Conservation (phyloP, 768 basidiomycete species). For the Brasilioporus rufonigricans region DNA sequence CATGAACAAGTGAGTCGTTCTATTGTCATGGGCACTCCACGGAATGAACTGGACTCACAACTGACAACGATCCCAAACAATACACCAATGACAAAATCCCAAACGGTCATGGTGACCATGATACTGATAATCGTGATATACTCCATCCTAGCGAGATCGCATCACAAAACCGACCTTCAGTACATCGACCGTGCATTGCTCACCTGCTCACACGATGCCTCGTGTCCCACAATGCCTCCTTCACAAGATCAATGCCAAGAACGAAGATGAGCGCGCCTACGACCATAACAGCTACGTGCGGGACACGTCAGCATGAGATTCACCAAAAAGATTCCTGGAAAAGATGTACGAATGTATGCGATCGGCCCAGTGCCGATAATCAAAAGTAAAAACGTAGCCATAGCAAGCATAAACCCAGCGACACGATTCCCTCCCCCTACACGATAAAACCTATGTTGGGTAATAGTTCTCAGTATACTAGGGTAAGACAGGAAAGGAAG, state of each 20-base stretch:
- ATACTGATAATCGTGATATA: conserved; percentile 84
- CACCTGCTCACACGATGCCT: conserved; percentile 79
- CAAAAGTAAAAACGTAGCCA: conserved; percentile 68
- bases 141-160: conserved; percentile 48
- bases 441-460: conserved; percentile 69
- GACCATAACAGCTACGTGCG: conserved; percentile 73
- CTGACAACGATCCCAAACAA: conserved; percentile 89
- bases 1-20: not conserved
- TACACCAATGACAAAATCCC: conserved; percentile 94
- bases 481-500: conserved; percentile 2
- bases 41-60: conserved; percentile 47
- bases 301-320: not conserved
- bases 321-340: not conserved
- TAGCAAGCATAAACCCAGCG: conserved; percentile 82
- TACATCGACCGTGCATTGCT: conserved; percentile 20
- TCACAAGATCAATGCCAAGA: conserved; percentile 89
- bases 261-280: conserved; percentile 93
- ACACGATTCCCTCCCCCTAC: conserved; percentile 86
- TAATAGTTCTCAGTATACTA: not conserved
- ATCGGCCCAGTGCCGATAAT: conserved; percentile 87
- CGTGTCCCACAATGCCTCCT: conserved; percentile 97
- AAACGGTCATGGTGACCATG: conserved; percentile 89
- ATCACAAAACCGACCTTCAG: conserved; percentile 6
- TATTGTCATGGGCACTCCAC: not conserved
- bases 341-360: conserved; percentile 79